Base-by-base conservation (phyloP, 2,329 filamentous ascomycete species). In the Paecilomyces dactylethromorphus region DNA sequence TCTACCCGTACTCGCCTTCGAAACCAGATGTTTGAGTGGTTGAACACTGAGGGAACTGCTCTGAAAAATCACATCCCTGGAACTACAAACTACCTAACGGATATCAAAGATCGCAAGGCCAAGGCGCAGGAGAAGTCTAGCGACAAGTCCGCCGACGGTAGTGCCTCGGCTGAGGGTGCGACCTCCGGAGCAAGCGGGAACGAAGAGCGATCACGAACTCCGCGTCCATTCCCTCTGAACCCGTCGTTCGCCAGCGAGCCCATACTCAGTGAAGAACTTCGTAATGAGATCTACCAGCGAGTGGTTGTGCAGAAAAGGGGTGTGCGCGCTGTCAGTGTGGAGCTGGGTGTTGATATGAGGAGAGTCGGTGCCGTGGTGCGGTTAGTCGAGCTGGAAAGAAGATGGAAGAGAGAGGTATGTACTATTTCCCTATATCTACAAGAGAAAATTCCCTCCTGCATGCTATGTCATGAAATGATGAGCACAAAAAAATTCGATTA, bases 401-500 rank as follows among this genome's bases (percentile, higher is more conserved):
- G 87, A 64, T 92, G 88, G 90, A 73, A 82, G 62, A 74, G 80
- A 67, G 81, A 92, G 81, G 92, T 96, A 83, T 82, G 90, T 79
- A 32, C 49, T 60, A 53, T 54, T 45, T 51, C 60, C 55, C 45
- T 54, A 22, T 22, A 35, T 61, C 58, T n/a, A 31, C 3, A 50
- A 58, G 54, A 45, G 15, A 24, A 33, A 31, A 58, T 54, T 57
- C 56, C 54, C 49, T 59, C 53, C 11, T 50, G 45, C 39, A 10
- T 53, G 26, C 5, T 29, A 29, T 29, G 26, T 50, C 24, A 58
- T 68, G 58, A 61, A 61, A 80, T 88, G 87, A 89, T 89, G 87
- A 90, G 83, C 78, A 85, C 83, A 74, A 79, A 45, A 87, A 86
- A 84, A 89, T 80, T 85, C 93, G 93, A 97, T 97, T 96, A 97